Conservation (phyloP, 352 stramenopile species). For the Phytophthora ohioensis region DNA sequence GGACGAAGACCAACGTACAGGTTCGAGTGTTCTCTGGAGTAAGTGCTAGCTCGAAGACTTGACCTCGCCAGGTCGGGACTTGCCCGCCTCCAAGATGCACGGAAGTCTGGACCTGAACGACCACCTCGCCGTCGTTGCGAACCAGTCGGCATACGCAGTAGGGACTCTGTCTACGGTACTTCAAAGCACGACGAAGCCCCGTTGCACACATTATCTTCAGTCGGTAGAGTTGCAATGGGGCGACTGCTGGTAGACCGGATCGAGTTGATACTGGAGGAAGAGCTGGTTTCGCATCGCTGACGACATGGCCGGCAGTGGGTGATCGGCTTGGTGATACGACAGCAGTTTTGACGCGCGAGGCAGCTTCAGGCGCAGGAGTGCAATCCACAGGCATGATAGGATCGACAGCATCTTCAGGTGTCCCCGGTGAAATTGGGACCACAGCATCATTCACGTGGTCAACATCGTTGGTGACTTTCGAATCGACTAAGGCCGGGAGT, state of each 20-base stretch:
- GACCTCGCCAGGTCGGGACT: constrained; percentile 31
- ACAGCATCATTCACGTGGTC: background rate
- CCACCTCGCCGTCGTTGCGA: constrained; percentile 26
- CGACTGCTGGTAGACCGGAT: constrained; percentile 8
- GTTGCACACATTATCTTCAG: constrained; percentile 35
- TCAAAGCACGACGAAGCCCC: constrained; percentile 28
- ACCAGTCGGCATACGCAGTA: constrained; percentile 42
- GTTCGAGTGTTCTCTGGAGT: constrained; percentile 26
- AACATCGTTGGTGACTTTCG: background rate
- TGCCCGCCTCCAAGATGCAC: constrained; percentile 35
- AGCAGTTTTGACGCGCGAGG: constrained; percentile 2
- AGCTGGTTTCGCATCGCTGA: constrained; percentile 5
- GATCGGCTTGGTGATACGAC: background rate
- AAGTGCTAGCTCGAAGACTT: constrained; percentile 40
- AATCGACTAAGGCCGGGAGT: constrained; percentile 5
- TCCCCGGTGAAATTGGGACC: background rate
- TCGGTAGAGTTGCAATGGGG: constrained; percentile 28
- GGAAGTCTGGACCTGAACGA: constrained; percentile 33
- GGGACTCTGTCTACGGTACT: constrained; percentile 29
- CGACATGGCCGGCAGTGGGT: background rate
- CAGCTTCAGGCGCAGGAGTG: too few relatives aligned
- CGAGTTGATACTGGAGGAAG: constrained; percentile 23
- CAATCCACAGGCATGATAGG: background rate
- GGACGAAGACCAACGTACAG: constrained; percentile 40
- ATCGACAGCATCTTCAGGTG: constrained; percentile 1